phyloP scores from a whole-genome alignment of 2,329 filamentous ascomycete genomes.

The Apiospora kogelbergensis region DNA sequence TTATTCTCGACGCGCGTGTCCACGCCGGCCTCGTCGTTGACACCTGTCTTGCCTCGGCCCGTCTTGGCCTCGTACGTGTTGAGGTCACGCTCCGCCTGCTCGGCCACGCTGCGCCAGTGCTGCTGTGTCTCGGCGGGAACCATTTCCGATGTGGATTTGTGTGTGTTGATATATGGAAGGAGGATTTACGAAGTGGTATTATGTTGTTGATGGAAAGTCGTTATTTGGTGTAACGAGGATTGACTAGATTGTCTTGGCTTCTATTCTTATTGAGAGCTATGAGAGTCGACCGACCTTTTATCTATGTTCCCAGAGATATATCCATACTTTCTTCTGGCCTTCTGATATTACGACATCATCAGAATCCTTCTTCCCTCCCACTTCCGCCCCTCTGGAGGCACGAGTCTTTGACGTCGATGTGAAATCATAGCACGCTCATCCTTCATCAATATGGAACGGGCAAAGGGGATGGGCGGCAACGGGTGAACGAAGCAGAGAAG shows the following conservation, averaged over 20 bases:
- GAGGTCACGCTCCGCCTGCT: conserved; percentile 46
- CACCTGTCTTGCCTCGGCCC: conserved; percentile 37
- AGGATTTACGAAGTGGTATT: not conserved
- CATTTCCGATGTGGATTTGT: conserved; percentile 24
- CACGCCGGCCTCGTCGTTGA: conserved; percentile 42
- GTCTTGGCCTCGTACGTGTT: conserved; percentile 50
- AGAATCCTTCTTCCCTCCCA: not conserved
- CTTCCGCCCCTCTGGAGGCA: not conserved
- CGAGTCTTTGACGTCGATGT: not conserved
- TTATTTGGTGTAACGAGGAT: not conserved
- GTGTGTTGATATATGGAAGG: not conserved
- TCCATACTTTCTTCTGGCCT: not conserved
- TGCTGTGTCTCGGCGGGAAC: conserved; percentile 22
- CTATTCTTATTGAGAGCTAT: too few relatives aligned
- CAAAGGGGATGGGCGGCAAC: not conserved
- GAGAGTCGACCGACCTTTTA: not conserved
- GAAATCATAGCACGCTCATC: not conserved
- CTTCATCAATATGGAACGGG: not conserved
- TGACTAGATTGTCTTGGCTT: not conserved
- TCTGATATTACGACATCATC: not conserved
- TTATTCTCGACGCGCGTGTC: conserved; percentile 41
- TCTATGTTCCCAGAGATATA: not conserved
- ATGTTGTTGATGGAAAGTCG: not conserved
- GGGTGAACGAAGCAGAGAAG: too few relatives aligned
- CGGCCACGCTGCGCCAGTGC: conserved; percentile 42